Conservation (phyloP, 805 yeast species). For the Candida ponderosae region DNA sequence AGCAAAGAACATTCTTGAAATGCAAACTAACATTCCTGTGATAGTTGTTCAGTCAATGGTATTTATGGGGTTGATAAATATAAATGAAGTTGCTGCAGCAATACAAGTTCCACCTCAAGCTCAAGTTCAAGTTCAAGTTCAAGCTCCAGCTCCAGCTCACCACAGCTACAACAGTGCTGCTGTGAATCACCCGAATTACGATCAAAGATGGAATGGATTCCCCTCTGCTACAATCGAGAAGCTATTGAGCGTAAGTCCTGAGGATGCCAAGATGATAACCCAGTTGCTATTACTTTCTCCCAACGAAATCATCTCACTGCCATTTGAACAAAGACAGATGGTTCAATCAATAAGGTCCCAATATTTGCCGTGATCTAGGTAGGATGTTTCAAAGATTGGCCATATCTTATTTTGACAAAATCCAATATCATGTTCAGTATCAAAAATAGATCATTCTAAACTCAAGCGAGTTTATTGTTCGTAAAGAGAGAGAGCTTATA, state of each 20-base stretch:
- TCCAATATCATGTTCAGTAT: too few species aligned
- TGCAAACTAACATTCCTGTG: constrained; percentile 50
- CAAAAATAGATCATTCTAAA: too few species aligned
- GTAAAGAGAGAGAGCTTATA: too few species aligned
- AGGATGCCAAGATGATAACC: constrained; percentile 47
- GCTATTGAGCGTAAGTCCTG: constrained; percentile 41
- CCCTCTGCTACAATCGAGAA: constrained; percentile 43
- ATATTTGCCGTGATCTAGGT: constrained; percentile 28
- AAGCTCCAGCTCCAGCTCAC: constrained; percentile 8
- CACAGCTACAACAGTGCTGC: constrained; percentile 5
- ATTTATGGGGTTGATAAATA: constrained; percentile 70
- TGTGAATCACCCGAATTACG: constrained; percentile 5
- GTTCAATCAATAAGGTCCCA: constrained; percentile 48
- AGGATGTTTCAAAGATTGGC: too few species aligned
- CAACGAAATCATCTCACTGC: constrained; percentile 33
- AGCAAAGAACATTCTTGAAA: constrained; percentile 44
- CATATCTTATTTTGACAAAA: too few species aligned
- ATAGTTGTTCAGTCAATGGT: constrained; percentile 69
- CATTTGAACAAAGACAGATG: constrained; percentile 41
- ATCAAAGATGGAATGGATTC: constrained; percentile 39
- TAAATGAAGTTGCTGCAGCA: constrained; percentile 57
- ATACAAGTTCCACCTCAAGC: constrained; percentile 16
- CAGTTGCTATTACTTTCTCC: constrained; percentile 40
- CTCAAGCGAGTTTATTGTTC: too few species aligned
- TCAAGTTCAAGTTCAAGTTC: constrained; percentile 1